These are phyloP conservation scores for Strobilomyces confusus DNA, from an alignment of 768 basidiomycete genomes.

Conservation along the genomic window DNA sequence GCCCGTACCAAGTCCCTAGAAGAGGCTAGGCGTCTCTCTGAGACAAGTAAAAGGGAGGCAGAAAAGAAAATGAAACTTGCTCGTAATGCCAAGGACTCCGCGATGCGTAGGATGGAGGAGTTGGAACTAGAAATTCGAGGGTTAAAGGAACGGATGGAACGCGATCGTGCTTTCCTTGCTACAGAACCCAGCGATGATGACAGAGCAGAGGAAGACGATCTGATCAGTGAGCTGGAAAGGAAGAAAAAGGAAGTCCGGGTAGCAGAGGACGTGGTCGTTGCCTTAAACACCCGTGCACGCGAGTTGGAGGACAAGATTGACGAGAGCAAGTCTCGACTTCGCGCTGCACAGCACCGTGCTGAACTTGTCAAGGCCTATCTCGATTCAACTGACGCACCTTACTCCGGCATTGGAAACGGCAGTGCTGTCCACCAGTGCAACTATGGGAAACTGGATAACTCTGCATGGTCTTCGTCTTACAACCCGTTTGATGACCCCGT, in stretches of 20 bases:
- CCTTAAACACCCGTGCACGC: conserved; percentile 60
- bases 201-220: conserved; percentile 41
- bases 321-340: conserved; percentile 58
- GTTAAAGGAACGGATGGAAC: conserved; percentile 49
- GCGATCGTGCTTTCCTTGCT: conserved; percentile 51
- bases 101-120: conserved; percentile 51
- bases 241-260: conserved; percentile 54
- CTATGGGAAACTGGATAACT: conserved; percentile 15
- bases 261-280: conserved; percentile 62
- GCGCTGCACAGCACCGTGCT: conserved; percentile 53
- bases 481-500: conserved; percentile 29
- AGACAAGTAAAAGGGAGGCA: conserved; percentile 74
- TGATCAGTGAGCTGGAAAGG: conserved; percentile 43
- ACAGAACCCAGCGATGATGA: conserved; percentile 43
- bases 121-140: conserved; percentile 59
- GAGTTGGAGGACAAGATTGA: conserved; percentile 72
- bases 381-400: conserved; percentile 16
- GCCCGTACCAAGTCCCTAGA: conserved; percentile 81
- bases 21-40: conserved; percentile 80
- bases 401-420: conserved; percentile 4
- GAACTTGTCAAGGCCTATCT: conserved; percentile 40
- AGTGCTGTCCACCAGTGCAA: conserved; percentile 3
- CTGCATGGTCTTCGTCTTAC: conserved; percentile 27
- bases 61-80: conserved; percentile 83
- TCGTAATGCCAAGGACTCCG: conserved; percentile 59